Evolutionary conservation across 306 rosid species (phyloP), one percentile per base, ranked within the genome.

Genomic region (Delonix regia): DNA sequence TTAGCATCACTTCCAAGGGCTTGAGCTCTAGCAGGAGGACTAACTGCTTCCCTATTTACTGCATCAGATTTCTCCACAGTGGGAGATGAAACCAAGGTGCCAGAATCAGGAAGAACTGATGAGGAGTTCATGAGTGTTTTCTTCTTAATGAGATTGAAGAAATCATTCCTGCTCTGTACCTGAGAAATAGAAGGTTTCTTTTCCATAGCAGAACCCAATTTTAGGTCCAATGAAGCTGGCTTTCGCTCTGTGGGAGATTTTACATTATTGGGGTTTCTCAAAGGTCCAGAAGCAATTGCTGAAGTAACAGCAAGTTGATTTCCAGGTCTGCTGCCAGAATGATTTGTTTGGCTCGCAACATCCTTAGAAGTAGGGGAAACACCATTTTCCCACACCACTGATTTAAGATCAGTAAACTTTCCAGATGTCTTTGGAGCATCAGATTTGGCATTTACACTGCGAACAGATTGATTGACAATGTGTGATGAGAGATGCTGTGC

Each of bases 151-250:
- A 81, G 92, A 74, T 96, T 93, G 82, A 96, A 96, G 81, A 96
- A 96, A 77, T 93, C 99, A 82, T 93, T 89, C 82, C 99, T 89
- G 83, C 99, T 96, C 92, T 96, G 96, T 44, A 79, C 88, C 83
- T 93, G 99, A 76, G 96, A 91, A 78, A 90, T 51, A 55, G 93
- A 86, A 25, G 91, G 90, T 82, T 89, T 93, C 90, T 91, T 96
- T 62, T 96, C 99, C 86, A 86, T 19, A 28, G 87, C 42, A 25
- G 94, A 51, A 63, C 97, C 97, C 34, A 88, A 72, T 85, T 90
- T 93, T 84, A 77, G 81, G 74, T 96, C 98, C 80, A 87, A 61
- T 18, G 90, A 83, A 87, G 90, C 80, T 12, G 76, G 79, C 86
- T 87, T 95, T 48, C 93, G 80, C 57, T 93, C 99, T 59, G 92